Percentiles rank a stretch among this genome's conserved stretches.
These are phyloP conservation scores for Coemansia sp. DNA, from an alignment of 192 early-diverging fungal species.

Conservation along the genomic window DNA sequence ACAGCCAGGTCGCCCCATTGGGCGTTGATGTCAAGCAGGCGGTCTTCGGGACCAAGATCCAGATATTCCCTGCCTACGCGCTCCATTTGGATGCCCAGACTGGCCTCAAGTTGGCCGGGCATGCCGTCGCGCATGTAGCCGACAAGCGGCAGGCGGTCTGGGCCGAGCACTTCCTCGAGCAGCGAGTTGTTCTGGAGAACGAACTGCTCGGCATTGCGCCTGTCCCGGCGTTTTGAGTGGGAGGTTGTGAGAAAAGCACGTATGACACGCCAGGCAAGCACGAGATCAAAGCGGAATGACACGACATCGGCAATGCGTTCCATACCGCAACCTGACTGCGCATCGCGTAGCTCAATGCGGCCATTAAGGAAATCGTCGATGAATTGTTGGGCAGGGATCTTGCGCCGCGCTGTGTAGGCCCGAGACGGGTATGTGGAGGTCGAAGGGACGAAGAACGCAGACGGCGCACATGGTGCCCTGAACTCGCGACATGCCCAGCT, in stretches of 20 bases:
- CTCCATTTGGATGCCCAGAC: constrained; percentile 35
- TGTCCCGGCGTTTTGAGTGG: constrained; percentile 32
- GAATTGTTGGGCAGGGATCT: constrained; percentile 38
- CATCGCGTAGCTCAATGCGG: constrained; percentile 51
- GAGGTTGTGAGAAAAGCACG: constrained; percentile 17
- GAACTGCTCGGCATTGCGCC: constrained; percentile 21
- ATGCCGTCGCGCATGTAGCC: constrained; percentile 49
- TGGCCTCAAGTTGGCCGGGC: constrained; percentile 30
- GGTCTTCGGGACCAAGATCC: constrained; percentile 48
- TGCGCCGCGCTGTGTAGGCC: constrained; percentile 39
- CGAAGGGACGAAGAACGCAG: constrained; percentile 46
- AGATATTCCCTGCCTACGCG: constrained; percentile 46
- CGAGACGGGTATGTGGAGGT: constrained; percentile 51
- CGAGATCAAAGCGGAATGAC: constrained; percentile 32
- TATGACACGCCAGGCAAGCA: constrained; percentile 29
- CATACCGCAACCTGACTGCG: constrained; percentile 49
- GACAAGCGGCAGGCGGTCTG: constrained; percentile 46
- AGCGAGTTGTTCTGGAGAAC: constrained; percentile 42
- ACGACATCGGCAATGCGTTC: constrained; percentile 31
- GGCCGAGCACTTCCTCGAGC: constrained; percentile 46
- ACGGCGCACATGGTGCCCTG: constrained; percentile 29
- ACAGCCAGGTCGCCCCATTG: constrained; percentile 55
- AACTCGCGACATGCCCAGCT: constrained; percentile 26
- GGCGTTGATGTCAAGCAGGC: constrained; percentile 41
- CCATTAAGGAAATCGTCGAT: constrained; percentile 48